A percentile compares a stretch with the other conserved stretches of the same genome.
Evolutionary conservation across 2,329 filamentous ascomycete genomes (phyloP).

Genomic region (Stenocarpella maydis): DNA sequence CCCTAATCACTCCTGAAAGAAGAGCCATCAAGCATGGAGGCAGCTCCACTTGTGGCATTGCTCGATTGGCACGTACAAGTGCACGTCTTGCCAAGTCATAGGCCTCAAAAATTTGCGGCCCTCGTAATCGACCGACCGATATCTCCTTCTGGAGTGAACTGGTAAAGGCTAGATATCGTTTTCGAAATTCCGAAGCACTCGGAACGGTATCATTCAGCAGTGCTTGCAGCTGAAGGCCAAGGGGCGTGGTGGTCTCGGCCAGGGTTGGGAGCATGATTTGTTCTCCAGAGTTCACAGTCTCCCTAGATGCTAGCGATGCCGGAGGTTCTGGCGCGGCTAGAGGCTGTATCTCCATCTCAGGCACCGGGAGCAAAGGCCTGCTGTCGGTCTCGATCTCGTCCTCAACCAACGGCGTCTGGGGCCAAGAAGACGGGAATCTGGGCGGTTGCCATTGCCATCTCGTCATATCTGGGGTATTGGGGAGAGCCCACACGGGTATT

Average conservation of each 20-base stretch:
- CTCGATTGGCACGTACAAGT: neutral
- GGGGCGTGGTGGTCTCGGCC: neutral
- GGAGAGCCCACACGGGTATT: conserved; percentile 56
- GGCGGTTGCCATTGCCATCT: conserved; percentile 64
- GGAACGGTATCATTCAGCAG: conserved; percentile 3
- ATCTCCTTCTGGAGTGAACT: conserved; percentile 1
- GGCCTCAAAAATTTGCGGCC: conserved; percentile 22
- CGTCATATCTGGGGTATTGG: conserved; percentile 53
- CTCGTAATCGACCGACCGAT: conserved; percentile 19
- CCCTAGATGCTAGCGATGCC: neutral
- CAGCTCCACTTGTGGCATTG: neutral
- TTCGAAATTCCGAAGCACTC: conserved; percentile 2
- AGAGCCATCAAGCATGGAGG: neutral
- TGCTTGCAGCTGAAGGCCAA: conserved; percentile 40
- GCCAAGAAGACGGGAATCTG: conserved; percentile 28
- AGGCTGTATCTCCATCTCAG: neutral
- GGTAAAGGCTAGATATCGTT: neutral
- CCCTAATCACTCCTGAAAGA: conserved; percentile 14
- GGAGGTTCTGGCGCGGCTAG: neutral
- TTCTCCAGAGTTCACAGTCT: neutral
- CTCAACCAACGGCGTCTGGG: conserved; percentile 9
- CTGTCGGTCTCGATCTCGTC: neutral
- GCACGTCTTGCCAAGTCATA: conserved; percentile 14
- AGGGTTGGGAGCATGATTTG: neutral
- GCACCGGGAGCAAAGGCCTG: neutral